Conservation (phyloP, 1,139 yeast species). For the Taphrina betulina region DNA sequence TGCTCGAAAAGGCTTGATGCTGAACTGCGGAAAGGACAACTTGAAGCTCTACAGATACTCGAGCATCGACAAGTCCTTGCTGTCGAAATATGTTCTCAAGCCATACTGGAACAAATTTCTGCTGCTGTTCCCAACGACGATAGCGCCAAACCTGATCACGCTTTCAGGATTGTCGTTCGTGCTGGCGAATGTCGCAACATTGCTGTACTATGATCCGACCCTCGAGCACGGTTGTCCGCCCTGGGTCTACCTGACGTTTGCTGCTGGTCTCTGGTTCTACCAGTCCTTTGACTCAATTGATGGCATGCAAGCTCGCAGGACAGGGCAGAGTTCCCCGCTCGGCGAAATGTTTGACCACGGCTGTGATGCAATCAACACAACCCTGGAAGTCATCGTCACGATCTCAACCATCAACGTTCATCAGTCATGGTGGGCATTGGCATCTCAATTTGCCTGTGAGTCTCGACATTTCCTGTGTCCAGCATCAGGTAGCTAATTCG, state of each 20-base stretch:
- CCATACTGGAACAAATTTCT: conserved; percentile 72
- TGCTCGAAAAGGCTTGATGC: too few species aligned
- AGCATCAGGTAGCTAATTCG: too few species aligned
- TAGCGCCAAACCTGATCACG: conserved; percentile 69
- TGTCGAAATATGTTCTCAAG: conserved; percentile 63
- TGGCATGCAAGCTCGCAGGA: conserved; percentile 66
- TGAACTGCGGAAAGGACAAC: too few species aligned
- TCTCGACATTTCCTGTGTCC: conserved; percentile 67
- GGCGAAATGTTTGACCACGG: conserved; percentile 83
- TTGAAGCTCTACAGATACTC: conserved; percentile 31
- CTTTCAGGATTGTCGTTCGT: conserved; percentile 63
- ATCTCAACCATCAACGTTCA: conserved; percentile 27
- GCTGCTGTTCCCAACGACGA: conserved; percentile 62
- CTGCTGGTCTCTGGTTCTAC: conserved; percentile 68
- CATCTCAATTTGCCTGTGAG: conserved; percentile 32
- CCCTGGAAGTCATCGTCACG: conserved; percentile 40
- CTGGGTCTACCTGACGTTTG: conserved; percentile 68
- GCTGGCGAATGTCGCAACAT: conserved; percentile 53
- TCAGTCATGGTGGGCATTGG: conserved; percentile 31
- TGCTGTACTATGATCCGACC: conserved; percentile 62
- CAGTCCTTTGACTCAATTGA: conserved; percentile 83
- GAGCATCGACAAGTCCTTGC: conserved; percentile 59
- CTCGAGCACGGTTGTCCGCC: conserved; percentile 56
- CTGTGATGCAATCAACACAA: conserved; percentile 64
- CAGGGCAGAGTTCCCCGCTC: conserved; percentile 74